phyloP scores from a whole-genome alignment of 2,329 filamentous ascomycete genomes.

The Phialocephala subalpina region DNA sequence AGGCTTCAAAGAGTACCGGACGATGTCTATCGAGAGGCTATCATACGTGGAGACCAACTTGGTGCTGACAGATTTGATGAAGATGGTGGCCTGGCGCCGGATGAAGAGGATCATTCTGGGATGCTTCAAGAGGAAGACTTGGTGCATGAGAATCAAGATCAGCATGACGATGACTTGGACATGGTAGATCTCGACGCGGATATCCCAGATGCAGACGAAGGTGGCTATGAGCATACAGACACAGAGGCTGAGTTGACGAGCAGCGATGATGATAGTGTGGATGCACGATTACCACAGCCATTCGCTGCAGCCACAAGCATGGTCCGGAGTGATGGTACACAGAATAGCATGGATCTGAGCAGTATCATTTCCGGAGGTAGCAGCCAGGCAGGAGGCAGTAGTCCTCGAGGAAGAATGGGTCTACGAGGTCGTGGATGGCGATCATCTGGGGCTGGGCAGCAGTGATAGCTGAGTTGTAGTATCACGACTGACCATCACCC shows the following conservation, averaged over 20 bases:
- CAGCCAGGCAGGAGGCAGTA: slow-evolving; percentile 38
- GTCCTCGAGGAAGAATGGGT: slow-evolving; percentile 32
- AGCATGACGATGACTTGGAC: slow-evolving; percentile 53
- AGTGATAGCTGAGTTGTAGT: background rate
- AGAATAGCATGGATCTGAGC: slow-evolving; percentile 43
- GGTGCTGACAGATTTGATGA: slow-evolving; percentile 51
- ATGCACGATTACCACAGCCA: slow-evolving; percentile 41
- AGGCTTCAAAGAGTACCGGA: slow-evolving; percentile 63
- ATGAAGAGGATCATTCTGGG: slow-evolving; percentile 63
- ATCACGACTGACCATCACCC: background rate
- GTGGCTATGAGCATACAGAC: slow-evolving; percentile 80
- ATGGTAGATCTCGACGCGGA: slow-evolving; percentile 78
- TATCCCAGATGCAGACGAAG: slow-evolving; percentile 68
- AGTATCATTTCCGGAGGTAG: slow-evolving; percentile 39
- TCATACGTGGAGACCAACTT: slow-evolving; percentile 58
- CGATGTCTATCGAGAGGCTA: slow-evolving; percentile 67
- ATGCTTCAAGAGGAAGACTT: slow-evolving; percentile 72
- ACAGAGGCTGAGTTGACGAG: slow-evolving; percentile 70
- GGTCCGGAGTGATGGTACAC: slow-evolving; percentile 46
- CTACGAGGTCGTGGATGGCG: slow-evolving; percentile 13
- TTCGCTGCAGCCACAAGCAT: slow-evolving; percentile 37
- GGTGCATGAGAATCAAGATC: slow-evolving; percentile 44
- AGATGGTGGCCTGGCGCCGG: slow-evolving; percentile 57
- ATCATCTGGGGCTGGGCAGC: background rate
- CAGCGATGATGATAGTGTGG: slow-evolving; percentile 52